Evolutionary conservation across 2,329 filamentous ascomycete genomes (phyloP).

Genomic region (Salinomyces thailandicus): DNA sequence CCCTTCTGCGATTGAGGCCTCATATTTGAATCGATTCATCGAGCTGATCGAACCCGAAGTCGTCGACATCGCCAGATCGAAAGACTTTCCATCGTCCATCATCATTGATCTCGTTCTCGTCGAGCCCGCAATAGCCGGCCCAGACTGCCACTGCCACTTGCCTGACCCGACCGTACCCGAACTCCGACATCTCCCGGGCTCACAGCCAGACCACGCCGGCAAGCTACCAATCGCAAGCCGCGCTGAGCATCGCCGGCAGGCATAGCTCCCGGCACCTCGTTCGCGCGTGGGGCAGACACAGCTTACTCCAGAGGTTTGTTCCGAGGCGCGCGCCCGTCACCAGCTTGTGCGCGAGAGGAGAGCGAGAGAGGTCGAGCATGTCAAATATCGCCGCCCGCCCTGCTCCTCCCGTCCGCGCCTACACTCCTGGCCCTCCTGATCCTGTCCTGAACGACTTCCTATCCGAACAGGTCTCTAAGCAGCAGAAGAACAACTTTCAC

Average conservation of each 20-base stretch:
- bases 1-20: too few relatives aligned
- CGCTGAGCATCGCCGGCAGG: background rate
- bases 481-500: slow-evolving; percentile 49
- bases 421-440: slow-evolving; percentile 26
- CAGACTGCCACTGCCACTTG: too few relatives aligned
- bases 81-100: too few relatives aligned
- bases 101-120: too few relatives aligned
- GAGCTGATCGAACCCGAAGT: too few relatives aligned
- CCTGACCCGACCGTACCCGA: background rate
- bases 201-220: background rate
- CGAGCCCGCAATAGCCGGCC: too few relatives aligned
- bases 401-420: slow-evolving; percentile 13
- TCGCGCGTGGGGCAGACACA: background rate
- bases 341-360: too few relatives aligned
- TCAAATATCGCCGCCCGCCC: slow-evolving; percentile 9
- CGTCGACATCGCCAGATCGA: too few relatives aligned
- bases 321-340: slow-evolving; percentile 1
- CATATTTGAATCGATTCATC: too few relatives aligned
- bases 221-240: background rate
- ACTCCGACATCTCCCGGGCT: background rate
- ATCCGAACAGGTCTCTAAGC: slow-evolving; percentile 47
- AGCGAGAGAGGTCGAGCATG: too few relatives aligned
- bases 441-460: slow-evolving; percentile 43
- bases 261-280: background rate
- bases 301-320: background rate